Evolutionary conservation across 2,329 filamentous ascomycete species (phyloP).

Genomic region (Phialocephala sp.): DNA sequence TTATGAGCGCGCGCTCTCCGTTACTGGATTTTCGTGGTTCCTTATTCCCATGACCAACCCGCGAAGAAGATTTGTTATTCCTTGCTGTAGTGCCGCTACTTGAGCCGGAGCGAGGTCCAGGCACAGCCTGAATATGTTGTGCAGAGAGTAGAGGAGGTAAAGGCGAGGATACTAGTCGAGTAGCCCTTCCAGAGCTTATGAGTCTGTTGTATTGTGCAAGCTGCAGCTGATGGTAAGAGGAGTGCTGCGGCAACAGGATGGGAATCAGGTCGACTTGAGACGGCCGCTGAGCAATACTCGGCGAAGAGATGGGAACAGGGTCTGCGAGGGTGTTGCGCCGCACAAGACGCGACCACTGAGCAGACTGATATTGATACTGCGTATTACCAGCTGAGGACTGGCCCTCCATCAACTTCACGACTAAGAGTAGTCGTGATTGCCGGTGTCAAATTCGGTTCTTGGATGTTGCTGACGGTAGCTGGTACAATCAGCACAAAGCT

Average conservation of each 20-base stretch:
- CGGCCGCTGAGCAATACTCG: conserved; percentile 43
- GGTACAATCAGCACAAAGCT: conserved; percentile 10
- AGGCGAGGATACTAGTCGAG: conserved; percentile 61
- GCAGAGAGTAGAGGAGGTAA: conserved; percentile 61
- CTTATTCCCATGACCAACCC: conserved; percentile 63
- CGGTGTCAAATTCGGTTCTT: conserved; percentile 10
- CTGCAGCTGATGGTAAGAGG: conserved; percentile 64
- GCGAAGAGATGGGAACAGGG: conserved; percentile 31
- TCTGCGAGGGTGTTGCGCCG: conserved; percentile 43
- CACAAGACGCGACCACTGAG: conserved; percentile 44
- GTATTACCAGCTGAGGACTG: conserved; percentile 40
- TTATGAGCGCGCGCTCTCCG: conserved; percentile 66
- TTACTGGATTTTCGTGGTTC: conserved; percentile 60
- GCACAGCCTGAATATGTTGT: conserved; percentile 60
- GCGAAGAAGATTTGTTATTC: conserved; percentile 55
- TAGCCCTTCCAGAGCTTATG: conserved; percentile 56
- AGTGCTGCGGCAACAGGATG: conserved; percentile 62
- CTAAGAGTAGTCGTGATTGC: conserved; percentile 28
- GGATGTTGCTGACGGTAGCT: not conserved
- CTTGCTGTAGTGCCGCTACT: conserved; percentile 47
- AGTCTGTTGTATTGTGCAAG: conserved; percentile 70
- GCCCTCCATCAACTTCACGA: conserved; percentile 45
- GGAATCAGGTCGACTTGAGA: conserved; percentile 60
- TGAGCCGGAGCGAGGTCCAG: conserved; percentile 57
- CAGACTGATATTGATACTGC: conserved; percentile 45